Evolutionary conservation across 2,329 filamentous ascomycete genomes (phyloP), one percentile per base, ranked within the genome.

Genomic region (Chaetoscypha palmicola): DNA sequence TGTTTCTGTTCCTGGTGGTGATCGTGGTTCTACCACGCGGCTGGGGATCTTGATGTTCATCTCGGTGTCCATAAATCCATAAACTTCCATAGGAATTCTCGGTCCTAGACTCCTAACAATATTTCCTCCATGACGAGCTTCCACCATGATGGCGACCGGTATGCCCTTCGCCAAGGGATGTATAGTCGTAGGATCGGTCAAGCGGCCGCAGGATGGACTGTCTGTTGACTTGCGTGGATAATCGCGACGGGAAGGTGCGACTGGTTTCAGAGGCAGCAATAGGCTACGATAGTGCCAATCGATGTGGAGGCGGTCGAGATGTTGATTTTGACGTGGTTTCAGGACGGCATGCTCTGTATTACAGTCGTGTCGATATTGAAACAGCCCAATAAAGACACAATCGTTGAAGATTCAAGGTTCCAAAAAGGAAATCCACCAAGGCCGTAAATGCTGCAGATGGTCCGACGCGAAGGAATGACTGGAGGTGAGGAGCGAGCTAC

Each of bases 391-490:
- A 46, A 44, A 42, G 39, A 40, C 20, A 26, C 23, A 39, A 9
- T 12, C 22, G 35, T 23, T 26, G n/a, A 11, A 19, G 11, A n/a
- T 22, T 16, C 9, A 24, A 23, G 21, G 12, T 16, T 16, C n/a
- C n/a, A n/a, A n/a, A n/a, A n/a, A n/a, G n/a, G n/a, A n/a, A n/a
- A n/a, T n/a, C n/a, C n/a, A n/a, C n/a, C n/a, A n/a, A n/a, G n/a
- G n/a, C n/a, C 9, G 11, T 33, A 40, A 31, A 28, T 41, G 32
- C 38, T 36, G 31, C 43, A 36, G 37, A 20, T 35, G 26, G 24
- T 30, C 20, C 12, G 24, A 41, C 35, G 51, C 38, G 50, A 64
- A 64, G 49, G 63, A 65, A 52, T 48, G 62, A 62, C 60, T 61
- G 48, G 43, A 12, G 47, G 57, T 60, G 53, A 54, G 57, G 48